Percentiles rank a stretch among this genome's conserved stretches.
Conservation (phyloP, 345 rosid species). For the Rhodamnia rubescens region DNA sequence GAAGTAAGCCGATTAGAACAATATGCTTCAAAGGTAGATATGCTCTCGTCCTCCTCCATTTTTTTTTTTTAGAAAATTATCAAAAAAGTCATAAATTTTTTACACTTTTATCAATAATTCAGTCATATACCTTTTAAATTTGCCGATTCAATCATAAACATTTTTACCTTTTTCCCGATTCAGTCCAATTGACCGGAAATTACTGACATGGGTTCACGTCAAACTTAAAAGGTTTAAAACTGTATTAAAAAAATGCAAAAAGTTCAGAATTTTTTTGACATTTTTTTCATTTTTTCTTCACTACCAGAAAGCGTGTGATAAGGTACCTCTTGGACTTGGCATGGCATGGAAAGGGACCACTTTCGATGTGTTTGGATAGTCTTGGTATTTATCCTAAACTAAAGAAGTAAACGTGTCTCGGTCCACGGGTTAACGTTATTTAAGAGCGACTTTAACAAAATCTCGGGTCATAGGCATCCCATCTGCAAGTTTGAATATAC, state of each 20-base stretch:
- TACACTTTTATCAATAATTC: no score
- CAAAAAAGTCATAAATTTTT: no score
- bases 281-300: no score
- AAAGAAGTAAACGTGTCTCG: neutral
- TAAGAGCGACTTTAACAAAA: neutral
- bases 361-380: neutral
- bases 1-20: slow-evolving; percentile 11
- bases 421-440: neutral
- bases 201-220: no score
- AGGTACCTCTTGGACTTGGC: neutral
- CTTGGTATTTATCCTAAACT: neutral
- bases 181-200: no score
- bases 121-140: no score
- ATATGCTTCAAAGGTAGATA: slow-evolving; percentile 1
- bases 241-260: no score
- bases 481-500: neutral
- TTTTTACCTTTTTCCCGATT: no score
- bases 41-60: neutral
- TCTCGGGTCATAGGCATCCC: neutral
- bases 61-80: no score
- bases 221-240: no score
- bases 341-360: neutral
- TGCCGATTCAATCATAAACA: no score
- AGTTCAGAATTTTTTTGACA: no score
- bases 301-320: neutral